Conservation (phyloP, 2,329 filamentous ascomycete genomes). For the Exophiala sp. region DNA sequence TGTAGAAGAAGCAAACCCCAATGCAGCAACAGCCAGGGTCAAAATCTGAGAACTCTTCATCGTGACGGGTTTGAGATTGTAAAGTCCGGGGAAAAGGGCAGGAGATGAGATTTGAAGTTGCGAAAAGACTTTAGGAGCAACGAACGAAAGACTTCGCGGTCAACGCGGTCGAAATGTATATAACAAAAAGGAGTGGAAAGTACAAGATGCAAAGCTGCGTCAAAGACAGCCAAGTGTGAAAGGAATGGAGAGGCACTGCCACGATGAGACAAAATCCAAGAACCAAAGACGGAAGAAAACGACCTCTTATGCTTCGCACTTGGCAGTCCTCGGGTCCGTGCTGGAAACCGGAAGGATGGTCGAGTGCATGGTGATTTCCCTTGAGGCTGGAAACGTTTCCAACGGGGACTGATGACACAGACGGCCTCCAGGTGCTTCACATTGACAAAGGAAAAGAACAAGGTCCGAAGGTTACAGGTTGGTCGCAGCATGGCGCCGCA, state of each 20-base stretch:
- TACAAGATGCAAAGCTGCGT: constrained; percentile 9
- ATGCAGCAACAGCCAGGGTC: constrained; percentile 16
- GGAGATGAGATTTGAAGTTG: constrained; percentile 11
- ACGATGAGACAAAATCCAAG: constrained; percentile 23
- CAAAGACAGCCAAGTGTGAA: constrained; percentile 19
- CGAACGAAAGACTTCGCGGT: constrained; percentile 26
- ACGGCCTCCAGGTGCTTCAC: constrained; percentile 17
- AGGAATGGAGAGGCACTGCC: constrained; percentile 28
- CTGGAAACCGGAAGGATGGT: constrained; percentile 2
- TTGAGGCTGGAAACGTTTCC: constrained; percentile 28
- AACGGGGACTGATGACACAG: constrained; percentile 22
- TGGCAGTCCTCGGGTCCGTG: constrained; percentile 10
- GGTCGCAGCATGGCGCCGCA: constrained; percentile 15
- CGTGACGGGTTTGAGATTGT: constrained; percentile 1
- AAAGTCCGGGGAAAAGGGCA: not conserved
- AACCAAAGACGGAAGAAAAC: constrained; percentile 5
- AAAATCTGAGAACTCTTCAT: constrained; percentile 24
- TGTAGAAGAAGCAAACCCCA: constrained; percentile 14
- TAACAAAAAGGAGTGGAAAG: constrained; percentile 20
- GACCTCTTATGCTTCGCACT: constrained; percentile 24
- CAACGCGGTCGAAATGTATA: constrained; percentile 21
- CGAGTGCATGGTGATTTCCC: constrained; percentile 25
- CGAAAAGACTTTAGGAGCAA: constrained; percentile 7
- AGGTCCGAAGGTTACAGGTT: constrained; percentile 24
- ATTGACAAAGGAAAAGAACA: constrained; percentile 5